Base-by-base conservation (phyloP, 140 eudicot genomes). In the Cichorium intybus region DNA sequence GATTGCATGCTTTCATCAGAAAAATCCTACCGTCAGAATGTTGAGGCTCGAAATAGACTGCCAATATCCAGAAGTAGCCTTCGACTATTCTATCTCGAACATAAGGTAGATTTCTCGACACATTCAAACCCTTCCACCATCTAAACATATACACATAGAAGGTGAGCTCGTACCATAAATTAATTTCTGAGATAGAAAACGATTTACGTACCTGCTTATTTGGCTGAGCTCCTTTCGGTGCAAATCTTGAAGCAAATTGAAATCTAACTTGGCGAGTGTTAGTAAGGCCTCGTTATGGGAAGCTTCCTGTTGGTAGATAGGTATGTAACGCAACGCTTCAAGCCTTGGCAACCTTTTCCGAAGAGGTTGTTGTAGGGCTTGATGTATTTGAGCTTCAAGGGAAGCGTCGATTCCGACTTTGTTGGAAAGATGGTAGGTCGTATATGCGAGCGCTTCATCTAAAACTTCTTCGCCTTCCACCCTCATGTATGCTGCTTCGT, bases 11-110 rank as follows among this genome's bases (percentile, higher is more conserved):
- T 64, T 80, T 75, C 41, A 58, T 51, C 1, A 75, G 18, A 22
- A 63, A 69, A 15, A 35, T 59, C 56, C 81, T 60, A 2, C 70
- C 68, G 17, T 53, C 65, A 0, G 70, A 58, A 75, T 74, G 71
- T 60, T 75, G 74, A 22, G 85, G 81, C 55, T 80, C 85, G 10
- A 54, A 80, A 57, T 61, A 75, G 15, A 58, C 74, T 10, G 72
- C 83, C 45, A 78, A 41, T 53, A 66, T 64, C 85, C 81, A 79
- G 58, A 79, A 68, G 81, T 69, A 75, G 55, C 73, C 69, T 64
- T 79, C 84, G 7, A 64, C 78, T 11, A 80, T 28, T 64, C 78
- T 64, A 23, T 75, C 81, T 49, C 81, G 75, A 2, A 74, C 74
- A 34, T 74, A 80, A 23, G 85, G 81, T 43, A 75, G 65, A 26